Conservation (phyloP, 441 rosid species). For the Metrosideros polymorpha region DNA sequence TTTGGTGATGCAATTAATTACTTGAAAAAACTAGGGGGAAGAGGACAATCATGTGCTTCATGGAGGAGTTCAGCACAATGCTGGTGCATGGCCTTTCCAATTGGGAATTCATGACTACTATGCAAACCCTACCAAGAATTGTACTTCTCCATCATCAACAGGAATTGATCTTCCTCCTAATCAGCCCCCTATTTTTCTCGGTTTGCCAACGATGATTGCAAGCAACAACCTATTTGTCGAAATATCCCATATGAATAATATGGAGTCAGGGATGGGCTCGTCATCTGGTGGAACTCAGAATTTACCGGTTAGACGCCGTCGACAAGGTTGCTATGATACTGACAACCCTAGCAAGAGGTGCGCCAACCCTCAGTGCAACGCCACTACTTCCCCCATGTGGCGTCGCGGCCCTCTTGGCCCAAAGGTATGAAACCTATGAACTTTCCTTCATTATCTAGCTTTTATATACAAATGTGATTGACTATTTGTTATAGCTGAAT, state of each 20-base stretch:
- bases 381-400: background rate
- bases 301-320: background rate
- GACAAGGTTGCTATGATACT: background rate
- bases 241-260: background rate
- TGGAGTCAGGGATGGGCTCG: background rate
- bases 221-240: background rate
- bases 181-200: background rate
- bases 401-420: background rate
- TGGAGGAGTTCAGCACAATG: background rate
- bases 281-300: background rate
- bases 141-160: background rate
- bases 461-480: background rate
- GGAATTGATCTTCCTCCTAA: background rate
- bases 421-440: background rate
- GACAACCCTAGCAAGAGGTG: background rate
- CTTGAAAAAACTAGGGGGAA: background rate
- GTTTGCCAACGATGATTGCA: background rate
- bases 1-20: background rate
- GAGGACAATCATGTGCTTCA: background rate
- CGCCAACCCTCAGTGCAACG: background rate
- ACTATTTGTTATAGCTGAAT: background rate
- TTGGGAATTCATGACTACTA: background rate
- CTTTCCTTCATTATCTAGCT: background rate
- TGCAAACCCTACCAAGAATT: background rate
- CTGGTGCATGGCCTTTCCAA: background rate